phyloP scores from a whole-genome alignment of 768 basidiomycete species.

The Suillus cothurnatus region DNA sequence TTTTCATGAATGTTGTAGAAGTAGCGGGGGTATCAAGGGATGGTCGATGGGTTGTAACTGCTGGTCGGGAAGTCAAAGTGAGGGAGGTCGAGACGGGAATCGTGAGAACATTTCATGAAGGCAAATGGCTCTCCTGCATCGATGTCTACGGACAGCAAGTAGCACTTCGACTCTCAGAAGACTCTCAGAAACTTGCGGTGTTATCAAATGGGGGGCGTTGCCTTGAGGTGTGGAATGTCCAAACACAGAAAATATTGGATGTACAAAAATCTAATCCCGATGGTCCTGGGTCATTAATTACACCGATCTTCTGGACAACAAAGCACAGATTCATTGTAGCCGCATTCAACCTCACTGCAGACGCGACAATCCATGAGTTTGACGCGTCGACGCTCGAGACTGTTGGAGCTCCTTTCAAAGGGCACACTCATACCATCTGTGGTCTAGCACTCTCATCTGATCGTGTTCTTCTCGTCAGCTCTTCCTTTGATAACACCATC shows the following conservation, averaged over 20 bases:
- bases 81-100: too few relatives aligned
- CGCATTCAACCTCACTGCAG: not conserved
- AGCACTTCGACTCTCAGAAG: not conserved
- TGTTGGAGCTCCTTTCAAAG: not conserved
- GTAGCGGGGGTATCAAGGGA: too few relatives aligned
- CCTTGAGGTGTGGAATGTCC: not conserved
- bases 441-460: not conserved
- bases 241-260: not conserved
- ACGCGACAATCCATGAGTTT: not conserved
- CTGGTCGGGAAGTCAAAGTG: too few relatives aligned
- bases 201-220: too few relatives aligned
- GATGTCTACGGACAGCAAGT: too few relatives aligned
- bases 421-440: not conserved
- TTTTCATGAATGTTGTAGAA: too few relatives aligned
- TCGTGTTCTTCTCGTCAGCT: not conserved
- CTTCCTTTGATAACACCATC: fast-evolving
- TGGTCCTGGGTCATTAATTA: too few relatives aligned
- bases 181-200: not conserved
- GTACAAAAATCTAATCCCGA: not conserved
- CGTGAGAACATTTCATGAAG: too few relatives aligned
- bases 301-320: not conserved
- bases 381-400: not conserved
- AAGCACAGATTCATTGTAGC: not conserved
- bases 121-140: too few relatives aligned
- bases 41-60: too few relatives aligned